A percentile compares a stretch with the other conserved stretches of the same genome.
Evolutionary conservation across 2,329 filamentous ascomycete genomes (phyloP).

Genomic region (Aureobasidium leucospermi): DNA sequence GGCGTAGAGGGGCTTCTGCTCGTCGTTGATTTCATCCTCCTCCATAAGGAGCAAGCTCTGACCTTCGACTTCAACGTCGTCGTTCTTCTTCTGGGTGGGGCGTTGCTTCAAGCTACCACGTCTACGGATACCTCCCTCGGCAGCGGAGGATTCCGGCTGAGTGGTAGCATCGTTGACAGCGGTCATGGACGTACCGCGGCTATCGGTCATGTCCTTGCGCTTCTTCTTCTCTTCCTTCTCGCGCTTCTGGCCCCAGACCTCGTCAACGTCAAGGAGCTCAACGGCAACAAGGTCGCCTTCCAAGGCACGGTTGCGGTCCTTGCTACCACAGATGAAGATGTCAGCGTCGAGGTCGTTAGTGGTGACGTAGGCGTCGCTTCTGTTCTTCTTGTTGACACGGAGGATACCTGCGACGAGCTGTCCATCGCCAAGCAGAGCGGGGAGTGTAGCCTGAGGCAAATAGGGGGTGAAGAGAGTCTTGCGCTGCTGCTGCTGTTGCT

Average conservation of each 20-base stretch:
- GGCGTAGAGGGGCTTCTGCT: constrained; percentile 94
- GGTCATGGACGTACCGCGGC: constrained; percentile 69
- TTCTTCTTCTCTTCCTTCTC: constrained; percentile 99
- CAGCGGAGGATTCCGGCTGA: constrained; percentile 52
- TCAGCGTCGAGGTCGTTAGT: constrained; percentile 92
- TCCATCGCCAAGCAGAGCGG: constrained; percentile 81
- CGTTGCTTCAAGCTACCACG: constrained; percentile 93
- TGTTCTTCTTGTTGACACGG: constrained; percentile 99
- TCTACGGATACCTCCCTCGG: constrained; percentile 80
- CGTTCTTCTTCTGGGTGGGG: constrained; percentile 99
- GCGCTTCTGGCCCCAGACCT: constrained; percentile 97
- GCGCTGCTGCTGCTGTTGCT: constrained; percentile 81
- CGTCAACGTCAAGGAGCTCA: constrained; percentile 93
- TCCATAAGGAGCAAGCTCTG: constrained; percentile 95
- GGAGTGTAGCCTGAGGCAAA: constrained; percentile 85
- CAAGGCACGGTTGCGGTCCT: constrained; percentile 92
- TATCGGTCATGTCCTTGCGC: constrained; percentile 96
- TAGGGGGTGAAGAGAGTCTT: constrained; percentile 99
- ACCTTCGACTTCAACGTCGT: constrained; percentile 96
- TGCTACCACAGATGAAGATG: constrained; percentile 99
- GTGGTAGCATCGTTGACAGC: constrained; percentile 52
- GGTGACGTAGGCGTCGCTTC: constrained; percentile 95
- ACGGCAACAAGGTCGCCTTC: constrained; percentile 94
- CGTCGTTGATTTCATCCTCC: constrained; percentile 97
- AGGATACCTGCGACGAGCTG: constrained; percentile 94